Evolutionary conservation across 805 yeast species (phyloP).

Genomic region (Wickerhamiella australiensis): DNA sequence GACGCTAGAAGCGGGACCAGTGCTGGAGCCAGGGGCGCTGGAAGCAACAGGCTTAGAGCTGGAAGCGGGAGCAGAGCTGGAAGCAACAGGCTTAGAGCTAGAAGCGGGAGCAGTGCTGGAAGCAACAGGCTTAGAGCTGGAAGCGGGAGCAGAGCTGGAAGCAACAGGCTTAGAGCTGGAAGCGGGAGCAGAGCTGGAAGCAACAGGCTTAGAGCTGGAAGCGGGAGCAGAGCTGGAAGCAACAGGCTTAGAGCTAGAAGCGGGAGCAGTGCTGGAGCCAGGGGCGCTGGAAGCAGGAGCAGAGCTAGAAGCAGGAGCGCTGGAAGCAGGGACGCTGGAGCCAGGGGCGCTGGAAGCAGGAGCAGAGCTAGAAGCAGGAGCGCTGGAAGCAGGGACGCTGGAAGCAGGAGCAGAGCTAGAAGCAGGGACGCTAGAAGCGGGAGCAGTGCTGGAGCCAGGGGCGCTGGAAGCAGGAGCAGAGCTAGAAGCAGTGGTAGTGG

Average conservation of each 20-base stretch:
- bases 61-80: constrained; percentile 1
- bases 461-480: background rate
- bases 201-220: background rate
- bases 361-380: background rate
- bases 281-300: background rate
- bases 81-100: background rate
- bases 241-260: background rate
- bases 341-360: background rate
- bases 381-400: background rate
- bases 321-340: constrained; percentile 4
- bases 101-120: background rate
- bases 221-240: background rate
- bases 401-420: background rate
- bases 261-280: background rate
- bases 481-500: background rate
- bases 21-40: background rate
- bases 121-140: background rate
- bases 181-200: constrained; percentile 1
- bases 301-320: constrained; percentile 6
- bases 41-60: background rate
- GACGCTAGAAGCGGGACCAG: constrained; percentile 2
- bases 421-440: background rate
- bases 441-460: background rate
- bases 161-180: constrained; percentile 3
- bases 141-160: constrained; percentile 1